Evolutionary conservation across 2,329 filamentous ascomycete genomes (phyloP).

Genomic region (Aspergillus uvarum): DNA sequence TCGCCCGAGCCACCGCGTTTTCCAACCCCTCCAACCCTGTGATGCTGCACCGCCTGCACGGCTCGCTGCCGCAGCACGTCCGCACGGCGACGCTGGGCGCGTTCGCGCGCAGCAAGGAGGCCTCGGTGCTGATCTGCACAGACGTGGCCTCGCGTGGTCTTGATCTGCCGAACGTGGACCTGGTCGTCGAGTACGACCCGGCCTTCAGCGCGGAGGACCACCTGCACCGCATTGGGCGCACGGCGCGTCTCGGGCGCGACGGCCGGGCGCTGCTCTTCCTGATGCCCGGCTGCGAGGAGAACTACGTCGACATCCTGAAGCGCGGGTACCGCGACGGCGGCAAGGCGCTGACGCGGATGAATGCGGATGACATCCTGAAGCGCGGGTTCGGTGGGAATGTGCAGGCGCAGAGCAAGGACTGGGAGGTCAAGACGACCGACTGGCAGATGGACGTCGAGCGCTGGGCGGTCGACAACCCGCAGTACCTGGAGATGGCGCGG

Average conservation of each 20-base stretch:
- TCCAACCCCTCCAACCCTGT: constrained; percentile 75
- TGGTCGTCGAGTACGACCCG: constrained; percentile 94
- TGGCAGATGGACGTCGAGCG: constrained; percentile 66
- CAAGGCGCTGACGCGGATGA: constrained; percentile 61
- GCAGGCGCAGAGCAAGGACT: constrained; percentile 50
- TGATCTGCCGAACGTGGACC: constrained; percentile 90
- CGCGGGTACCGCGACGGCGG: constrained; percentile 66
- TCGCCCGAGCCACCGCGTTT: constrained; percentile 65
- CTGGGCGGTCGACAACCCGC: constrained; percentile 63
- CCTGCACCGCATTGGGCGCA: constrained; percentile 90
- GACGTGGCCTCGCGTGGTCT: constrained; percentile 95
- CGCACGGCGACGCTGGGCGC: constrained; percentile 82
- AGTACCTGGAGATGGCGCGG: constrained; percentile 75
- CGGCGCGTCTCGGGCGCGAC: constrained; percentile 84
- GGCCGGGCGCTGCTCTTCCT: constrained; percentile 88
- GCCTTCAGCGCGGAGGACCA: constrained; percentile 93
- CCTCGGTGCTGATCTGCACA: constrained; percentile 84
- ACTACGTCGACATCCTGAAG: constrained; percentile 77
- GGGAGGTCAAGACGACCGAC: constrained; percentile 67
- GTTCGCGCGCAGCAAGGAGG: constrained; percentile 71
- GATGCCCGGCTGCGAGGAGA: constrained; percentile 86
- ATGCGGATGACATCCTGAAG: constrained; percentile 65
- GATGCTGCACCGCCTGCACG: constrained; percentile 83
- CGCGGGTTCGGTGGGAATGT: constrained; percentile 59
- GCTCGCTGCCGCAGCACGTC: constrained; percentile 82